Evolutionary conservation across 2,329 filamentous ascomycete genomes (phyloP), one percentile per base, ranked within the genome.

Genomic region (Berkeleyomyces rouxiae): DNA sequence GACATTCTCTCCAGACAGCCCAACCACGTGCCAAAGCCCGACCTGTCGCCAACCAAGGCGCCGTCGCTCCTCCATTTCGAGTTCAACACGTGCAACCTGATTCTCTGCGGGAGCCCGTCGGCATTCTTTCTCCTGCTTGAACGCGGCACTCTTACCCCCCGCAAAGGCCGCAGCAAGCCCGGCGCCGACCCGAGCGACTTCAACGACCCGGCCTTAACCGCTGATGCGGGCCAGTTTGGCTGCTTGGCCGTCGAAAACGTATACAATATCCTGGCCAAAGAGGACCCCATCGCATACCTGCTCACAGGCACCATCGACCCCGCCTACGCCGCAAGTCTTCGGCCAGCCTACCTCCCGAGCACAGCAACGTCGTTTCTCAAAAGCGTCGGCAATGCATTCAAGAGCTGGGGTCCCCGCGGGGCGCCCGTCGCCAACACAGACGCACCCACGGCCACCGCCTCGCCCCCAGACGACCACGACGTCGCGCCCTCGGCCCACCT

Each of bases 171-270:
- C 63, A 75, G 80, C 55, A 96, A 96, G 69, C 83, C 88, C 0
- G 88, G 86, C 3, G 83, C 84, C 23, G 84, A 91, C 65, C 74
- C 77, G 0, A 80, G 79, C 16, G 85, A 90, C 67, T 73, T 74
- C 23, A 73, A 78, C 11, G 78, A 79, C 4, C 72, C 72, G 43
- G 75, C 77, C 5, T 81, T 97, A 40, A 86, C 86, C n/a, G 88
- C 87, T n/a, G 82, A 90, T 47, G 79, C 79, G 16, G 90, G 88
- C 39, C 82, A 78, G 4, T 96, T 95, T 71, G 93, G 93, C 16
- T 97, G 93, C 71, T 77, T 97, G 37, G 89, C 92, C 0, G 87
- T 97, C 1, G 90, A 97, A 74, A 99, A 97, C 71, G 81, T 99
- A 63, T 99, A 97, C 77, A 99, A 99, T 69, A 82, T 99, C 66